Conservation (phyloP, 805 yeast genomes). For the Vanderwaltozyma tropicalis region DNA sequence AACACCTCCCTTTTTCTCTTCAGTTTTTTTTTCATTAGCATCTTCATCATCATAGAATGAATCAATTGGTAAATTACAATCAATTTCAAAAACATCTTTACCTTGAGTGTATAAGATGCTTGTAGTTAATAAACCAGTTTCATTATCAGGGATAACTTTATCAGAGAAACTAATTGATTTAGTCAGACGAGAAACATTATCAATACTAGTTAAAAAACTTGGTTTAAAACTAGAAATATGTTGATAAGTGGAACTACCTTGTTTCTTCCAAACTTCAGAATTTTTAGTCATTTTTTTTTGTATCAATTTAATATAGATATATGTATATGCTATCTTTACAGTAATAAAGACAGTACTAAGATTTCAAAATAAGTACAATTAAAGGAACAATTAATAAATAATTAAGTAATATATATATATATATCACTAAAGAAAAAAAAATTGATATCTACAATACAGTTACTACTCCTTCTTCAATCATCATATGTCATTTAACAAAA, state of each 20-base stretch:
- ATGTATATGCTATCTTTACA: no score
- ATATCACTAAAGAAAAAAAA: no score
- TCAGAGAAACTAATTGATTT: slow-evolving; percentile 22
- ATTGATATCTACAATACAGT: no score
- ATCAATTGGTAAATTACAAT: slow-evolving; percentile 21
- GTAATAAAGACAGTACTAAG: no score
- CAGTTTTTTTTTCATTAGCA: slow-evolving; percentile 7
- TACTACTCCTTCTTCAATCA: no score
- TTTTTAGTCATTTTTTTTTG: neutral
- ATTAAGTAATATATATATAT: no score
- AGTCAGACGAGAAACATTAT: slow-evolving; percentile 12
- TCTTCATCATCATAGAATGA: slow-evolving; percentile 12
- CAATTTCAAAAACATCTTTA: slow-evolving; percentile 24
- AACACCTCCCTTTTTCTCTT: slow-evolving; percentile 13
- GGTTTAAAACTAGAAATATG: slow-evolving; percentile 31
- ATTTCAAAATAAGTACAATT: no score
- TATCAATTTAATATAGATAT: no score
- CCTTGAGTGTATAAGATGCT: slow-evolving; percentile 25
- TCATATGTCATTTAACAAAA: no score
- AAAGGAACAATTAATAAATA: no score
- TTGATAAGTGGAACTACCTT: slow-evolving; percentile 8
- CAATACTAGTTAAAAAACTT: slow-evolving; percentile 28
- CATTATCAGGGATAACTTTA: slow-evolving; percentile 23
- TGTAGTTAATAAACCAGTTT: slow-evolving; percentile 20
- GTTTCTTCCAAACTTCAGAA: neutral